Percentiles rank a stretch among this genome's conserved stretches.
phyloP scores from a whole-genome alignment of 179 eudicot genomes.

The Beta lomatogona region DNA sequence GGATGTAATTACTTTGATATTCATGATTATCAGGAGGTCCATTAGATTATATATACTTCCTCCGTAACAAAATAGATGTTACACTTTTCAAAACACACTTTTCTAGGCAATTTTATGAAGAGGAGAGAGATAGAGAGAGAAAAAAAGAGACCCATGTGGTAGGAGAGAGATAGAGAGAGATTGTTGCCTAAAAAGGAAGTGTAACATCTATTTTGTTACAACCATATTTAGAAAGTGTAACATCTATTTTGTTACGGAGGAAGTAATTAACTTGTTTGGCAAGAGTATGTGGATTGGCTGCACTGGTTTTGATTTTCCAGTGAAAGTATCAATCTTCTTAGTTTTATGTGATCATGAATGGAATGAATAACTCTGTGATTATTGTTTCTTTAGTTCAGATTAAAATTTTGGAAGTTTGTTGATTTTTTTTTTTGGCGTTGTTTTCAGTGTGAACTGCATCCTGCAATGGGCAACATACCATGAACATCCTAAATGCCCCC shows the following conservation, averaged over 20 bases:
- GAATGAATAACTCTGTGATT: not conserved
- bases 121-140: no score
- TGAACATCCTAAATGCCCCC: constrained; percentile 85
- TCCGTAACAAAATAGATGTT: no score
- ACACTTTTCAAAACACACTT: no score
- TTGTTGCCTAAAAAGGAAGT: no score
- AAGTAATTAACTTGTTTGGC: not conserved
- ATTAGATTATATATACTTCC: not conserved
- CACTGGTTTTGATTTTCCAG: not conserved
- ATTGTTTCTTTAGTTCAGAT: not conserved
- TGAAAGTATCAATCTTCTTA: not conserved
- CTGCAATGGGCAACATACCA: constrained; percentile 90
- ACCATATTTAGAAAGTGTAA: no score
- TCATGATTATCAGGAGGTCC: not conserved
- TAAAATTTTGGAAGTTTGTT: not conserved
- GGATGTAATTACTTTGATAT: not conserved
- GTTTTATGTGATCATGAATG: not conserved
- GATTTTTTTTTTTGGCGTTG: not conserved
- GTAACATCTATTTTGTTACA: no score
- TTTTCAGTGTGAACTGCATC: constrained; percentile 79
- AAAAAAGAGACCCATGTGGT: no score
- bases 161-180: no score
- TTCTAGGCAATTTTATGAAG: no score
- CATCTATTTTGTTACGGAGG: no score
- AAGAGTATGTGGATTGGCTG: not conserved